phyloP scores from a whole-genome alignment of 192 early-diverging fungal genomes.

The Endogone sp. region DNA sequence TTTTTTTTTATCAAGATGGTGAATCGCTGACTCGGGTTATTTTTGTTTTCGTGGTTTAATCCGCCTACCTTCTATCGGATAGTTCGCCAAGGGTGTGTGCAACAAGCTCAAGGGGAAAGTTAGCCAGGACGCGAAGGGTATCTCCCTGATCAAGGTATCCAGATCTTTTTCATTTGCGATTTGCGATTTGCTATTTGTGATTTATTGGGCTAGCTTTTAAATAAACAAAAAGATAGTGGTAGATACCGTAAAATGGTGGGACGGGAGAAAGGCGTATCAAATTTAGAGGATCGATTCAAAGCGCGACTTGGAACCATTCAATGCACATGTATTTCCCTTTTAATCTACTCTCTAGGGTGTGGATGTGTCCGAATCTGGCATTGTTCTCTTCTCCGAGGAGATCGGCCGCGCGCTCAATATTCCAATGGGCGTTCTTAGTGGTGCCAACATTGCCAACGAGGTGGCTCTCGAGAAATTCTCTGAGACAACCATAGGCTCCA shows the following conservation, averaged over 20 bases:
- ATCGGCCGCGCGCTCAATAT: slow-evolving; percentile 79
- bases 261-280: too few species aligned
- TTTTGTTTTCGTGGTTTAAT: neutral
- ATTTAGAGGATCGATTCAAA: too few species aligned
- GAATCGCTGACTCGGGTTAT: too few species aligned
- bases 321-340: too few species aligned
- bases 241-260: too few species aligned
- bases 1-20: too few species aligned
- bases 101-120: slow-evolving; percentile 76
- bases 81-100: slow-evolving; percentile 82
- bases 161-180: too few species aligned
- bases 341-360: slow-evolving; percentile 31
- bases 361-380: slow-evolving; percentile 69
- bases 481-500: slow-evolving; percentile 91
- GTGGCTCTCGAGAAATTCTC: slow-evolving; percentile 93
- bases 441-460: slow-evolving; percentile 97
- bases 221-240: too few species aligned
- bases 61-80: too few species aligned
- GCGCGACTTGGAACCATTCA: too few species aligned
- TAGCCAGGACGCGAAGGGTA: slow-evolving; percentile 71
- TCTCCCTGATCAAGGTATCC: slow-evolving; percentile 82
- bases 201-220: too few species aligned
- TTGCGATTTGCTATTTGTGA: too few species aligned
- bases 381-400: slow-evolving; percentile 75
- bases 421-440: slow-evolving; percentile 79